Conservation (phyloP, 2,329 filamentous ascomycete species). For the Curvularia hawaiiensis region DNA sequence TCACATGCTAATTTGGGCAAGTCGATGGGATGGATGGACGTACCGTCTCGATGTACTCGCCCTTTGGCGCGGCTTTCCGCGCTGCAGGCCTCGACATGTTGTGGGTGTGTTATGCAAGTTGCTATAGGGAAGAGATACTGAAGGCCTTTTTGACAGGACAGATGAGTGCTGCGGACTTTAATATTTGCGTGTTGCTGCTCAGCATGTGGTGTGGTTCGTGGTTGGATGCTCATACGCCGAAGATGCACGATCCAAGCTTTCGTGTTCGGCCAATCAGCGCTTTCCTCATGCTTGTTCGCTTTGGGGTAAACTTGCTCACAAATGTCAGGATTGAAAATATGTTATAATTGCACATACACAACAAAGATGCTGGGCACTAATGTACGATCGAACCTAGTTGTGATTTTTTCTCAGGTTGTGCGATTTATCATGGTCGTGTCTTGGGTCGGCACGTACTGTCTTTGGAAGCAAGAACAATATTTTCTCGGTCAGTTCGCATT, state of each 20-base stretch:
- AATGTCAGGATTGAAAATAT: not conserved
- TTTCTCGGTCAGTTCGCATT: not conserved
- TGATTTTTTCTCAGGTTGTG: not conserved
- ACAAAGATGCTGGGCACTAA: not conserved
- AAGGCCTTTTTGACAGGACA: not conserved
- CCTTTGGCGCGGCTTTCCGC: conserved; percentile 70
- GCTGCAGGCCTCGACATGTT: conserved; percentile 50
- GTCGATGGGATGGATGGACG: conserved; percentile 31
- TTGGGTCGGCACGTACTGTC: not conserved
- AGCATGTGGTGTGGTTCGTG: not conserved
- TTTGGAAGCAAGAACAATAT: not conserved
- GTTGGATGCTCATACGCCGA: not conserved
- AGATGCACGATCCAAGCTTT: conserved; percentile 9
- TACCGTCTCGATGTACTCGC: conserved; percentile 97
- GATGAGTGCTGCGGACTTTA: not conserved
- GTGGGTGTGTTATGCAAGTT: not conserved
- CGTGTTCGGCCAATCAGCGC: conserved; percentile 7
- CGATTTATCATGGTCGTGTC: not conserved
- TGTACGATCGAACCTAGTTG: not conserved
- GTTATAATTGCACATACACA: not conserved
- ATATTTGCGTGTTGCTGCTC: conserved; percentile 1
- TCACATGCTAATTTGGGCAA: not conserved
- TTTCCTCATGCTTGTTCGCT: not conserved
- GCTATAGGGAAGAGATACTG: not conserved
- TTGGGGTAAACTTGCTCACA: not conserved